Evolutionary conservation across 2,329 filamentous ascomycete genomes (phyloP), one percentile per base, ranked within the genome.

Genomic region (Fusarium sambucinum): DNA sequence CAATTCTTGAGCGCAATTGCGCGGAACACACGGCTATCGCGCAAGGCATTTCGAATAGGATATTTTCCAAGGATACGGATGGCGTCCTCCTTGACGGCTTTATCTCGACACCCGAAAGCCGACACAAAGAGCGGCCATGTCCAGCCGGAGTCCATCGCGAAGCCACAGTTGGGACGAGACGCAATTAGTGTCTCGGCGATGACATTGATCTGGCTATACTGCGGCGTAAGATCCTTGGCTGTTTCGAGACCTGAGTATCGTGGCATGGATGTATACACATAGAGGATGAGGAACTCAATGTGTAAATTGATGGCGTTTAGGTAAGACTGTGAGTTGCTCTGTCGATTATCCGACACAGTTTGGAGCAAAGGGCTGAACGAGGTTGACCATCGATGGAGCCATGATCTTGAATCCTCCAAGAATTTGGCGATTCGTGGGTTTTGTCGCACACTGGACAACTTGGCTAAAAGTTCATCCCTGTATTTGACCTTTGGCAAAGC

Each of bases 111-210:
- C 9, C 77, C 79, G 70, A 81, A 80, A 0, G 81, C 75, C 5
- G 79, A 77, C 6, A 82, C 68, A 25, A 82, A 80, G 6, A 84
- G 72, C 1, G 81, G 80, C 80, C 82, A 82, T 9, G 80, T 81
- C 71, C 80, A 82, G 1, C 82, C 82, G 4, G 80, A 78, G 59
- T 84, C 81, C 79, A 84, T 81, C 1, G 82, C 77, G 59, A 84
- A 83, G 51, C 76, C 76, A n/a, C 78, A 79, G 58, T 70, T 80
- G 13, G 73, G 77, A 14, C 77, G 76, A 13, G 74, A 71, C 27
- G 68, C 65, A 25, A 84, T 76, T 5, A 83, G 60, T 4, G 75
- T 77, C 55, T 80, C 79, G 8, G 77, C 76, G 8, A 82, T 76
- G 1, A 62, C 60, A 32, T 78, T 81, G 21, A 83, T 78, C 67